Conservation (phyloP, 306 rosid genomes). For the Cicer arietinum region DNA sequence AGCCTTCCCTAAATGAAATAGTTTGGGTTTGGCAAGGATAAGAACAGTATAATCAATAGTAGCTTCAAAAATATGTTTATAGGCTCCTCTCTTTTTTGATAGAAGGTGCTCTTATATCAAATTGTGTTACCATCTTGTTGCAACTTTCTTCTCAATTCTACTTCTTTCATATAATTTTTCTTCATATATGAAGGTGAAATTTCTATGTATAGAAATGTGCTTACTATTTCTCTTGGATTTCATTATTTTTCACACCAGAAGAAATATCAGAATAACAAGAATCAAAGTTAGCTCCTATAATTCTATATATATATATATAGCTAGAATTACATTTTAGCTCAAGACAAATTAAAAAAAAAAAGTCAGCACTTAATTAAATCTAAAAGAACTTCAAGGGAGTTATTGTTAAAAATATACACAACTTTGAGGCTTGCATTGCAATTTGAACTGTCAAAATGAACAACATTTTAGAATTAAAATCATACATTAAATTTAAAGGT, state of each 20-base stretch:
- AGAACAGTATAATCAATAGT: constrained; percentile 36
- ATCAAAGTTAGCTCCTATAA: no score
- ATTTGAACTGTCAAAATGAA: no score
- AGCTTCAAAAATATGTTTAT: background rate
- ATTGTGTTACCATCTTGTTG: background rate
- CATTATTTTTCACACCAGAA: no score
- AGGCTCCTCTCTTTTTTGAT: constrained; percentile 26
- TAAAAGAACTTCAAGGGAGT: no score
- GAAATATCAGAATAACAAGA: no score
- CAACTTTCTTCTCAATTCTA: background rate
- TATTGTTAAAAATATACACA: background rate
- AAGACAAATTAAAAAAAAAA: no score
- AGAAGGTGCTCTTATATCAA: constrained; percentile 1
- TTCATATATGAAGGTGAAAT: background rate
- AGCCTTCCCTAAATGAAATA: constrained; percentile 63
- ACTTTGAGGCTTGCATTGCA: no score
- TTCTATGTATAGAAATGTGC: background rate
- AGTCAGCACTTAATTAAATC: no score
- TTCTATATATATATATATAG: no score
- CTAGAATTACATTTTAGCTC: no score
- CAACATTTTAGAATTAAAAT: no score
- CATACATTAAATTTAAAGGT: no score
- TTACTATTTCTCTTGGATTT: background rate
- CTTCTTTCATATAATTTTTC: background rate
- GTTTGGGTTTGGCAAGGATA: constrained; percentile 69